Evolutionary conservation across 352 stramenopile species (phyloP).

Genomic region (Blastocystis sp.): DNA sequence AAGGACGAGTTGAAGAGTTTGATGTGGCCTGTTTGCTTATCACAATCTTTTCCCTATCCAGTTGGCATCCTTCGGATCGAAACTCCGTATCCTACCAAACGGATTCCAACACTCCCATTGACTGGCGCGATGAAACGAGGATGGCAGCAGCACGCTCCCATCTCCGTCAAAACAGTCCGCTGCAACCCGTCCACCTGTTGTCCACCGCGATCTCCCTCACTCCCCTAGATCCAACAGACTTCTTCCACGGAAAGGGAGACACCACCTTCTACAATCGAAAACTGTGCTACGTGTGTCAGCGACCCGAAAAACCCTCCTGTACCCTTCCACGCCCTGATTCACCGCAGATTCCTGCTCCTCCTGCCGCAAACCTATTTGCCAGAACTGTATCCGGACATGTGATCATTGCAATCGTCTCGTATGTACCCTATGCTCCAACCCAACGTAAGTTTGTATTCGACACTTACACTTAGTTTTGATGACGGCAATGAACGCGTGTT

Average conservation of each 20-base stretch:
- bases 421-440: constrained; percentile 30
- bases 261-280: constrained; percentile 41
- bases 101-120: too few species aligned
- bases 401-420: background rate
- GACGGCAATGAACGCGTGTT: background rate
- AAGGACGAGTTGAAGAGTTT: constrained; percentile 22
- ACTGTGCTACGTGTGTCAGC: constrained; percentile 42
- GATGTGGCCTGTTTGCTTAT: background rate
- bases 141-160: too few species aligned
- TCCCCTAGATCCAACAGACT: background rate
- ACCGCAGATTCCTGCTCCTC: background rate
- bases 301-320: background rate
- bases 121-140: too few species aligned
- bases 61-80: too few species aligned
- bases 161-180: too few species aligned
- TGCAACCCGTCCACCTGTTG: too few species aligned
- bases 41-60: background rate
- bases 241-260: constrained; percentile 29
- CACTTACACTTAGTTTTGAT: background rate
- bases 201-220: too few species aligned
- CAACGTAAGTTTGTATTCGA: background rate
- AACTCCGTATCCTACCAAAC: too few species aligned
- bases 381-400: background rate
- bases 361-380: background rate
- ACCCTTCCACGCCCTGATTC: background rate